phyloP scores from a whole-genome alignment of 1,139 yeast species.

The Hemisphaericaspora lyxosophila region DNA sequence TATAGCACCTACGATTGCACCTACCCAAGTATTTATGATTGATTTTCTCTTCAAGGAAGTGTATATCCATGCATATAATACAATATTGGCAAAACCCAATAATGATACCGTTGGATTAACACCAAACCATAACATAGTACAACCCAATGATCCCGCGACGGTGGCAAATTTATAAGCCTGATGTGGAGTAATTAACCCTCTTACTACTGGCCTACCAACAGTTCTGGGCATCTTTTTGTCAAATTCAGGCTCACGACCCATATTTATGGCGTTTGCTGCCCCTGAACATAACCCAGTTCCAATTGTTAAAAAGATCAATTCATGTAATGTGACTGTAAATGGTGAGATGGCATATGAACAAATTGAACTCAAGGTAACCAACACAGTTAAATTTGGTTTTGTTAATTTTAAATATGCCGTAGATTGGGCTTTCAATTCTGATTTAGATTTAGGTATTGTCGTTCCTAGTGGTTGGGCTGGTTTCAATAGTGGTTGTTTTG shows the following conservation, averaged over 20 bases:
- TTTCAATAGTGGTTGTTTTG: conserved; percentile 24
- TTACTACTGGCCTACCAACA: conserved; percentile 83
- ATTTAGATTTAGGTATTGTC: conserved; percentile 12
- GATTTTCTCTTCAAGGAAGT: conserved; percentile 85
- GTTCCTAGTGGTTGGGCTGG: conserved; percentile 12
- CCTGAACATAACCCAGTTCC: conserved; percentile 92
- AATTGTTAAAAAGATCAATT: conserved; percentile 66
- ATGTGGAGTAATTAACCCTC: conserved; percentile 70
- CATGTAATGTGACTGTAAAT: conserved; percentile 65
- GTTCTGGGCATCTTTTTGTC: conserved; percentile 91
- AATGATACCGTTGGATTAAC: conserved; percentile 84
- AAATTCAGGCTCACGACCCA: conserved; percentile 93
- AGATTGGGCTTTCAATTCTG: conserved; percentile 31
- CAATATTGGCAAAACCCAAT: conserved; percentile 75
- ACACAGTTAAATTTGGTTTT: conserved; percentile 82
- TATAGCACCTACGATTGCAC: conserved; percentile 96
- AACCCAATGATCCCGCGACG: conserved; percentile 68
- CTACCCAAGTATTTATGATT: conserved; percentile 95
- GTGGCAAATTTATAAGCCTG: conserved; percentile 85
- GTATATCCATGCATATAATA: conserved; percentile 83
- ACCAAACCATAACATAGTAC: conserved; percentile 66
- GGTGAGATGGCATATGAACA: conserved; percentile 95
- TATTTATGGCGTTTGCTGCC: conserved; percentile 93
- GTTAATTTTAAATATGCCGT: conserved; percentile 75
- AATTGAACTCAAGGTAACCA: conserved; percentile 88